Percentiles rank a stretch among this genome's conserved stretches.
phyloP scores from a whole-genome alignment of 78 protist genomes.

The Salpingoeca rosetta region DNA sequence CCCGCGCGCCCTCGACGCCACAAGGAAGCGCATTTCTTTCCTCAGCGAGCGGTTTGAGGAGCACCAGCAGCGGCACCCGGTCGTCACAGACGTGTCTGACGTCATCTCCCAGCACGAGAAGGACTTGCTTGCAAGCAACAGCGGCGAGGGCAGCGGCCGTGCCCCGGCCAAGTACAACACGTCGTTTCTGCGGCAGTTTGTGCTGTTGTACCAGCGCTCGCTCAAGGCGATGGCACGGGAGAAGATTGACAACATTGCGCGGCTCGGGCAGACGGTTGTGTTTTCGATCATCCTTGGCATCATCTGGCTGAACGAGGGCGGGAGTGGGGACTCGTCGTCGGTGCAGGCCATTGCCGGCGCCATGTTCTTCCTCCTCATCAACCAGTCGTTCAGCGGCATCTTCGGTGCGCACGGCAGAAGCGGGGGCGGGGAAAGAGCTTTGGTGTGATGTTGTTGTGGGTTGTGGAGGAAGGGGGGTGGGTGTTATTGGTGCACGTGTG shows the following conservation, averaged over 20 bases:
- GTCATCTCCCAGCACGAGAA: no score
- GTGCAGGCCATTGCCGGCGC: not conserved
- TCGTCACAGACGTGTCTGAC: no score
- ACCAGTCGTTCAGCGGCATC: not conserved
- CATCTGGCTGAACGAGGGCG: not conserved
- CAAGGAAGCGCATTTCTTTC: not conserved
- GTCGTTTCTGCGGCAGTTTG: not conserved
- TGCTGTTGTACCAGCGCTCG: not conserved
- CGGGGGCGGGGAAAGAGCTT: no score
- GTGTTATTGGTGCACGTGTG: no score
- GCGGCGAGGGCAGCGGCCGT: no score
- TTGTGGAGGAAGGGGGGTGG: no score
- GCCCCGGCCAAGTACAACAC: not conserved
- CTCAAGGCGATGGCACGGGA: not conserved
- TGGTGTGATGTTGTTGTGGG: no score
- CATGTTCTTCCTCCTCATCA: not conserved
- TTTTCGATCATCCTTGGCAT: not conserved
- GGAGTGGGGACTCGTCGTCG: not conserved
- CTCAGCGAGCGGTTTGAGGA: not conserved
- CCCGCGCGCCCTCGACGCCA: not conserved
- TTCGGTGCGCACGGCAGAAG: no score
- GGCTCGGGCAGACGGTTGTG: not conserved
- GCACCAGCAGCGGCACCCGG: not conserved
- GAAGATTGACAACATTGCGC: not conserved
- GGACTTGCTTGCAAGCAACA: not conserved